Base-by-base conservation (phyloP, 2,329 filamentous ascomycete genomes). In the Didymella arachidicola region DNA sequence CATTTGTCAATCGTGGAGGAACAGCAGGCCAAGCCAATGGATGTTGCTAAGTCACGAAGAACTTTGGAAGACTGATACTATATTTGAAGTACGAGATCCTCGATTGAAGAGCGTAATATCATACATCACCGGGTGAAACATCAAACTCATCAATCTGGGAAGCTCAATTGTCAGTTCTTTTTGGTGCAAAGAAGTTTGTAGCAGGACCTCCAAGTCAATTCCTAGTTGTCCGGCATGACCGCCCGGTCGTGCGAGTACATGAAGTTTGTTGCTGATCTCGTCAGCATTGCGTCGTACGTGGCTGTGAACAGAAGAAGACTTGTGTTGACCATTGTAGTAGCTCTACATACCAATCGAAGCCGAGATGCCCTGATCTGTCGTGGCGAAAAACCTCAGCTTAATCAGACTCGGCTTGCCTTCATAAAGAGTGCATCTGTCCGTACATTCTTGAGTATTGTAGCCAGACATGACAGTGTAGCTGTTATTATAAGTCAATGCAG, bases 391-490 rank as follows among this genome's bases (percentile, higher is more conserved):
- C 12, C 26, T 42, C 25, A 51, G 18, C 2, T 42, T 16, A 1
- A 43, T 16, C 5, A 22, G 42, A 16, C 45, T 38, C 5, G 25
- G 49, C 49, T 53, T 36, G 11, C 44, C 41, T 22, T 53, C 41
- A 22, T 44, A 45, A 30, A 53, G 45, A n/a, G 49, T 45, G 41
- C 36, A 45, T 6, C 41, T 27, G 49, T 52, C n/a, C n/a, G n/a
- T n/a, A n/a, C n/a, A n/a, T n/a, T n/a, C n/a, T n/a, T n/a, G n/a
- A n/a, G n/a, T n/a, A n/a, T n/a, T n/a, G n/a, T n/a, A n/a, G n/a
- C n/a, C n/a, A n/a, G n/a, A n/a, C n/a, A n/a, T n/a, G n/a, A n/a
- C n/a, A n/a, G n/a, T n/a, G n/a, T n/a, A n/a, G n/a, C n/a, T n/a
- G n/a, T n/a, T n/a, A n/a, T n/a, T n/a, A n/a, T n/a, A n/a, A n/a